Percentiles rank a stretch among this genome's conserved stretches.
phyloP scores from a whole-genome alignment of 2,329 filamentous ascomycete species.

The Cladobotryum protrusum region DNA sequence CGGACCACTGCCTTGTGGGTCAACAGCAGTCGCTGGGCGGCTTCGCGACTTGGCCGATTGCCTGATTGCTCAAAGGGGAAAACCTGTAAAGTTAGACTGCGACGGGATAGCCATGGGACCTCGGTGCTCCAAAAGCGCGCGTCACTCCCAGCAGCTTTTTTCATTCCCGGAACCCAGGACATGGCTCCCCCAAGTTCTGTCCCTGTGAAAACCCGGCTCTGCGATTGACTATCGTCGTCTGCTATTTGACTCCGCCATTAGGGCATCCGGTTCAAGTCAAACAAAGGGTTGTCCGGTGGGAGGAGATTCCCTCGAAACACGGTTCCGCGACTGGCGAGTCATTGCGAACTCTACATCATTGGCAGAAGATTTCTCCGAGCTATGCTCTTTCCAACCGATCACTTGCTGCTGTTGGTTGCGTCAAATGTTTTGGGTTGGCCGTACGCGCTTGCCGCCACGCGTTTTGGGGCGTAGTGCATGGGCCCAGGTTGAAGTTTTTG shows the following conservation, averaged over 20 bases:
- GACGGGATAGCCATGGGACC: constrained; percentile 39
- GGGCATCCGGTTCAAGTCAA: constrained; percentile 52
- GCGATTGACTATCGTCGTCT: constrained; percentile 49
- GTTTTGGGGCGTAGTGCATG: constrained; percentile 51
- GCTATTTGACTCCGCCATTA: constrained; percentile 35
- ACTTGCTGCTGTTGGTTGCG: constrained; percentile 80
- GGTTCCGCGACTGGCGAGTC: constrained; percentile 69
- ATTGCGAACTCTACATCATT: constrained; percentile 54
- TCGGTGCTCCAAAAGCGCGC: constrained; percentile 69
- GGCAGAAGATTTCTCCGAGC: constrained; percentile 42
- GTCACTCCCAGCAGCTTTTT: constrained; percentile 78
- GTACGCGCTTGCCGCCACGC: constrained; percentile 52
- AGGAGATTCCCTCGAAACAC: constrained; percentile 82
- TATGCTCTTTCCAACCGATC: constrained; percentile 74
- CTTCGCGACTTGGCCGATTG: constrained; percentile 50
- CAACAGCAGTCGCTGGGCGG: constrained; percentile 55
- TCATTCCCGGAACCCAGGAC: constrained; percentile 72
- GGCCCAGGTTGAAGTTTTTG: constrained; percentile 41
- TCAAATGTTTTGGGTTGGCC: constrained; percentile 60
- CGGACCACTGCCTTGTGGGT: constrained; percentile 48
- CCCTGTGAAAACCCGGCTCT: constrained; percentile 35
- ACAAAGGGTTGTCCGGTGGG: constrained; percentile 77
- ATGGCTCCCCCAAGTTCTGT: constrained; percentile 50
- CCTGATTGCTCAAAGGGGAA: constrained; percentile 44
- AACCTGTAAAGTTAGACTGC: constrained; percentile 41